Percentiles rank a stretch among this genome's conserved stretches.
phyloP scores from a whole-genome alignment of 2,329 filamentous ascomycete genomes.

The Fusarium brevicatenulatum region DNA sequence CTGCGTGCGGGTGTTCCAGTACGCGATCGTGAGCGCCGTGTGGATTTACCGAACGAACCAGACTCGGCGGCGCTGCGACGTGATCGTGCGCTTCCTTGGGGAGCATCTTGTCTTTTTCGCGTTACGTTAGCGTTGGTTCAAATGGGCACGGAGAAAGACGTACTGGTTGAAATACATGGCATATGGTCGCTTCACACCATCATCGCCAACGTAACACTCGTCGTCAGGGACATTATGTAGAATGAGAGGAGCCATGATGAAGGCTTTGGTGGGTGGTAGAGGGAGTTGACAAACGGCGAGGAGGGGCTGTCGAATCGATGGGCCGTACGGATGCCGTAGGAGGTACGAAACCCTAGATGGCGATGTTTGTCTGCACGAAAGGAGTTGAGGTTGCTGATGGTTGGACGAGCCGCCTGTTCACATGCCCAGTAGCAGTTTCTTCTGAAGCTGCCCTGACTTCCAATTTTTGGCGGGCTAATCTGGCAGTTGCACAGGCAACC shows the following conservation, averaged over 20 bases:
- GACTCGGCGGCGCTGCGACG: conserved; percentile 67
- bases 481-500: conserved; percentile 40
- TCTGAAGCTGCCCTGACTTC: conserved; percentile 33
- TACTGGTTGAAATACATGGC: conserved; percentile 74
- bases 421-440: conserved; percentile 26
- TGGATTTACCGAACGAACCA: conserved; percentile 75
- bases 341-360: conserved; percentile 1
- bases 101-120: conserved; percentile 61
- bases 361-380: conserved; percentile 1
- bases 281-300: not conserved
- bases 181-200: conserved; percentile 72
- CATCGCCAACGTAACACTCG: conserved; percentile 72
- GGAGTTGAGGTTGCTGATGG: conserved; percentile 5
- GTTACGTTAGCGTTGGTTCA: conserved; percentile 3
- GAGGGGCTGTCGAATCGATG: not conserved
- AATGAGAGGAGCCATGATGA: conserved; percentile 70
- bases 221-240: conserved; percentile 76
- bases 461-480: conserved; percentile 36
- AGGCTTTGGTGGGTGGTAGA: not conserved
- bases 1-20: conserved; percentile 66
- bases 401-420: conserved; percentile 19
- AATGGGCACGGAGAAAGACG: conserved; percentile 27
- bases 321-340: not conserved
- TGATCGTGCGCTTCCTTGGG: conserved; percentile 58
- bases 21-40: conserved; percentile 69